Conservation (phyloP, 352 stramenopile genomes). For the Plasmopara viticola region DNA sequence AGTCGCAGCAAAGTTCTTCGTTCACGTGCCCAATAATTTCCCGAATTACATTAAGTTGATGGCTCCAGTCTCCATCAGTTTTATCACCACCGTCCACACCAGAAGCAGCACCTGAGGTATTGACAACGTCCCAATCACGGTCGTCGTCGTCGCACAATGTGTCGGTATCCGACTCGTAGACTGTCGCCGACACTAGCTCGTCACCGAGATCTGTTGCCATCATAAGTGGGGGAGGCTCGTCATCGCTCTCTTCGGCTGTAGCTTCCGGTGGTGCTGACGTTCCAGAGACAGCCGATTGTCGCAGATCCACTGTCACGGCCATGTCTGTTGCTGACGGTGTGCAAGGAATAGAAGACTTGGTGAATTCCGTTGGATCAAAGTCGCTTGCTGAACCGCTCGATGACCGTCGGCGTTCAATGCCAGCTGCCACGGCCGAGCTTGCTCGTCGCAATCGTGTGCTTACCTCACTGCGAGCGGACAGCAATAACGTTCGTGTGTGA, state of each 20-base stretch:
- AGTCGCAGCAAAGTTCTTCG: slow-evolving; percentile 32
- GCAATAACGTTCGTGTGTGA: slow-evolving; percentile 40
- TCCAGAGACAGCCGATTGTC: slow-evolving; percentile 14
- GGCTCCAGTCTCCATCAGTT: slow-evolving; percentile 28
- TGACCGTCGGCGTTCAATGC: slow-evolving; percentile 52
- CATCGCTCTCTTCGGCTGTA: slow-evolving; percentile 8
- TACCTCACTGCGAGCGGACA: slow-evolving; percentile 38
- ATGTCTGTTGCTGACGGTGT: slow-evolving; percentile 21
- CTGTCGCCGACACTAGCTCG: slow-evolving; percentile 14
- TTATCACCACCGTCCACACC: slow-evolving; percentile 27
- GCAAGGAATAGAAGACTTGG: slow-evolving; percentile 12
- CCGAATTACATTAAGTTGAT: slow-evolving; percentile 41
- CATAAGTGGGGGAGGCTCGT: slow-evolving; percentile 18
- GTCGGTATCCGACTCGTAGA: slow-evolving; percentile 56
- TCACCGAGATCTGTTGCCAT: slow-evolving; percentile 5
- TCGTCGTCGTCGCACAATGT: slow-evolving; percentile 56
- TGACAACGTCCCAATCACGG: slow-evolving; percentile 46
- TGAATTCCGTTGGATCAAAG: slow-evolving; percentile 21
- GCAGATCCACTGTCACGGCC: slow-evolving; percentile 28
- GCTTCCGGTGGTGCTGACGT: slow-evolving; percentile 2
- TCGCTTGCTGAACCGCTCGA: slow-evolving; percentile 15
- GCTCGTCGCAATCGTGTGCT: slow-evolving; percentile 41
- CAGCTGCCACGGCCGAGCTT: slow-evolving; percentile 29
- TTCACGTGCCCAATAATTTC: slow-evolving; percentile 50
- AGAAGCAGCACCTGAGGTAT: slow-evolving; percentile 11